These are phyloP conservation scores for Grosmannia penicillata DNA, from an alignment of 2,329 filamentous ascomycete species.

Conservation along the genomic window DNA sequence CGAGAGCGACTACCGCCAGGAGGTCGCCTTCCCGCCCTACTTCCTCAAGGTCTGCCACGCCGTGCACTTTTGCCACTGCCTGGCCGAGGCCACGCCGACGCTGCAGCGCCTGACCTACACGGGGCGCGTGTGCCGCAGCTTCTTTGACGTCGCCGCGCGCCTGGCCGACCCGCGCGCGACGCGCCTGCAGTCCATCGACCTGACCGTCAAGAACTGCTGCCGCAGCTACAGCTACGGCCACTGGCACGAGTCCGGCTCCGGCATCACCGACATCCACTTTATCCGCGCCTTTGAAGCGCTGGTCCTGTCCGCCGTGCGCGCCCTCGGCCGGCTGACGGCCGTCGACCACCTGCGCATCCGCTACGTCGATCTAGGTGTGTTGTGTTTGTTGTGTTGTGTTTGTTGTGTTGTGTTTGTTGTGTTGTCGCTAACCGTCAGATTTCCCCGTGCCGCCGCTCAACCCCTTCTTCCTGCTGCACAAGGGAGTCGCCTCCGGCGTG, in stretches of 20 bases:
- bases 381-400: neutral
- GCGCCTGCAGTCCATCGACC: constrained; percentile 49
- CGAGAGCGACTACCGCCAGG: constrained; percentile 57
- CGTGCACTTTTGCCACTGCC: constrained; percentile 49
- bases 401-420: neutral
- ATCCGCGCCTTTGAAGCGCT: constrained; percentile 57
- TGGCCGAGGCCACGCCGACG: constrained; percentile 44
- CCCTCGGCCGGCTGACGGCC: constrained; percentile 41
- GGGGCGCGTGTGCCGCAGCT: constrained; percentile 53
- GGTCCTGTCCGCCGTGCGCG: constrained; percentile 46
- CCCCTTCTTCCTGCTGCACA: constrained; percentile 52
- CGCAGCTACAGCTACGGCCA: constrained; percentile 31
- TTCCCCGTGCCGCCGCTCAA: constrained; percentile 56
- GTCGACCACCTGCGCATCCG: constrained; percentile 54
- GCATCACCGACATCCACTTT: constrained; percentile 58
- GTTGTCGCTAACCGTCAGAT: constrained; percentile 26
- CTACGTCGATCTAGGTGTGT: constrained; percentile 55
- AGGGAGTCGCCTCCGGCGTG: constrained; percentile 49
- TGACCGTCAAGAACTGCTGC: constrained; percentile 64
- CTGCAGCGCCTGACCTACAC: constrained; percentile 59
- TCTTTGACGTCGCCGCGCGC: constrained; percentile 46
- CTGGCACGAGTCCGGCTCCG: constrained; percentile 50
- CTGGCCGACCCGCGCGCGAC: constrained; percentile 31
- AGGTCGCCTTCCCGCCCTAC: constrained; percentile 43
- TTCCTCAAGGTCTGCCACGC: constrained; percentile 43